A percentile compares a stretch with the other conserved stretches of the same genome.
Evolutionary conservation across 2,329 filamentous ascomycete species (phyloP).

Genomic region (Lachnellula occidentalis): DNA sequence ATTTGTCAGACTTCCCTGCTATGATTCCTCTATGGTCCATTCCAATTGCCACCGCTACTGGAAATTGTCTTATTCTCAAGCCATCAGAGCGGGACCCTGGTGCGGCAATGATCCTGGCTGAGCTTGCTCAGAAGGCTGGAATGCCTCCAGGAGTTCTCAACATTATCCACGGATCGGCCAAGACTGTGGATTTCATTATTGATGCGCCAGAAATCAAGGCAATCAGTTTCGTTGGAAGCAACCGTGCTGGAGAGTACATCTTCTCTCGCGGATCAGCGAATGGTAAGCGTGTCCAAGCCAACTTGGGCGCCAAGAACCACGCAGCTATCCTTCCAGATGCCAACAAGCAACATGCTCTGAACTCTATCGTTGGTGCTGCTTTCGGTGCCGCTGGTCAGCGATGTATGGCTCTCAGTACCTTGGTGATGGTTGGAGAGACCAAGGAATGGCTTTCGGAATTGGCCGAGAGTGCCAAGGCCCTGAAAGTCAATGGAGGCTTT

Average conservation of each 20-base stretch:
- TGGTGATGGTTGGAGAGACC: constrained; percentile 80
- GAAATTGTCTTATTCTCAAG: constrained; percentile 81
- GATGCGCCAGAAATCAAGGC: constrained; percentile 83
- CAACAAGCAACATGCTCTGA: constrained; percentile 86
- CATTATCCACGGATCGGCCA: constrained; percentile 73
- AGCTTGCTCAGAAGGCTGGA: constrained; percentile 73
- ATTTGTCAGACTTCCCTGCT: constrained; percentile 67
- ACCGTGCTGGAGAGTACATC: constrained; percentile 87
- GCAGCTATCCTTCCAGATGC: constrained; percentile 77
- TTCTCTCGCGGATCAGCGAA: constrained; percentile 73
- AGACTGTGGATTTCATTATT: constrained; percentile 79
- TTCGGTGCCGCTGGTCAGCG: constrained; percentile 81
- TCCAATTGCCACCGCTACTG: constrained; percentile 75
- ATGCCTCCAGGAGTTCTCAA: constrained; percentile 80
- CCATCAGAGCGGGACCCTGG: constrained; percentile 82
- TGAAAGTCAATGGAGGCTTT: constrained; percentile 76
- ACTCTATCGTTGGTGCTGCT: constrained; percentile 76
- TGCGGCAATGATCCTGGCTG: constrained; percentile 78
- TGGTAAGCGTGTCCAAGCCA: constrained; percentile 84
- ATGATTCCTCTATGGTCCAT: constrained; percentile 95
- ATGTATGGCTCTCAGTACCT: constrained; percentile 80
- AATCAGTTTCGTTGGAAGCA: constrained; percentile 79
- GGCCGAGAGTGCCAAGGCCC: constrained; percentile 65
- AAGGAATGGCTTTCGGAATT: constrained; percentile 77
- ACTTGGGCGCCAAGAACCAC: constrained; percentile 85